Evolutionary conservation across 257 asterid genomes (phyloP).

Genomic region (Solanum neorickii): DNA sequence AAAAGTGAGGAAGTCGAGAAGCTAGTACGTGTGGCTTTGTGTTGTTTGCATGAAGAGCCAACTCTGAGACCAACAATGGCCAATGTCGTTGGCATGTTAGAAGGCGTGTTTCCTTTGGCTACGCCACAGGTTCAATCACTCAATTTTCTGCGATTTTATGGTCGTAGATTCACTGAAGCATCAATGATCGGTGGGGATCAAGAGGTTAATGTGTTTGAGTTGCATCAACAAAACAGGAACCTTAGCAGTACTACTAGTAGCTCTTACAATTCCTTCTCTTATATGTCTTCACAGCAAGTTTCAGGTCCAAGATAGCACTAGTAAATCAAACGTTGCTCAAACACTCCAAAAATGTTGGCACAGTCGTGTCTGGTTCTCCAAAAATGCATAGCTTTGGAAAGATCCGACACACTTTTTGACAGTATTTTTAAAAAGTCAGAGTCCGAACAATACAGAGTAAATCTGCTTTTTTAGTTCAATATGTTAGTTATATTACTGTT

Average conservation of each 20-base stretch:
- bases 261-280: constrained; percentile 39
- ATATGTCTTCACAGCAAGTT: constrained; percentile 52
- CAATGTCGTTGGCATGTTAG: constrained; percentile 57
- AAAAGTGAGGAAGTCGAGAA: constrained; percentile 44
- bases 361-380: too few species aligned
- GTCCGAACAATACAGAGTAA: not conserved
- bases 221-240: constrained; percentile 9
- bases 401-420: not conserved
- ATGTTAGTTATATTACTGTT: not conserved
- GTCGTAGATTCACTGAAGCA: constrained; percentile 54
- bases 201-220: constrained; percentile 12
- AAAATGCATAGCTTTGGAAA: not conserved
- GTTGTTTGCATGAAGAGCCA: constrained; percentile 79
- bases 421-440: not conserved
- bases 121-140: constrained; percentile 41
- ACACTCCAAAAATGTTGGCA: not conserved
- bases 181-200: constrained; percentile 14
- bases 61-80: constrained; percentile 55
- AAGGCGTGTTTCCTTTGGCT: constrained; percentile 31
- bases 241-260: constrained; percentile 11
- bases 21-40: constrained; percentile 49
- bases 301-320: constrained; percentile 66
- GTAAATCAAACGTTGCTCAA: not conserved
- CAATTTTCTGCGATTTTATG: constrained; percentile 56
- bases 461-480: not conserved